Evolutionary conservation across 345 rosid species (phyloP).

Genomic region (Hirschfeldia incana): DNA sequence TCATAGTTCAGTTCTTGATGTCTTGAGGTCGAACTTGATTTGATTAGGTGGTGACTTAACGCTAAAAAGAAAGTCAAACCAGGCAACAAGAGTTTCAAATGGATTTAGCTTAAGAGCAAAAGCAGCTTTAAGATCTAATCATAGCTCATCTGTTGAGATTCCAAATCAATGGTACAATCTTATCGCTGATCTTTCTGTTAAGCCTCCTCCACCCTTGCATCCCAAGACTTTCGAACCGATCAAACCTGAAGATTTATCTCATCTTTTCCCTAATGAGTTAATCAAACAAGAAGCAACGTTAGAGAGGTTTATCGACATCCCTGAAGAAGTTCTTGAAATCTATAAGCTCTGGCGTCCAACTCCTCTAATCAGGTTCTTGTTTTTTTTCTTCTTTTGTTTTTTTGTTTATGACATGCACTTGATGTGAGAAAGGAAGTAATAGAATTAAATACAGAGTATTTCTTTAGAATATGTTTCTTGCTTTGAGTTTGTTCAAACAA

Average conservation of each 20-base stretch:
- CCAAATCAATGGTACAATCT: conserved; percentile 59
- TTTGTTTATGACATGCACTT: not conserved
- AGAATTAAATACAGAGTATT: not conserved
- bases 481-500: too few relatives aligned
- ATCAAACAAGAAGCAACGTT: conserved; percentile 76
- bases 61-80: not conserved
- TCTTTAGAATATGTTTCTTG: not conserved
- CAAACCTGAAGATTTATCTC: conserved; percentile 73
- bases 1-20: not conserved
- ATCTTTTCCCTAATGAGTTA: conserved; percentile 76
- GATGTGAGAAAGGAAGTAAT: not conserved
- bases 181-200: conserved; percentile 68
- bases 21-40: not conserved
- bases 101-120: conserved; percentile 48
- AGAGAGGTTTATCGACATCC: conserved; percentile 78
- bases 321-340: conserved; percentile 79
- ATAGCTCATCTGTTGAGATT: conserved; percentile 41
- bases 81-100: conserved; percentile 38
- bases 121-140: conserved; percentile 40
- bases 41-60: conserved; percentile 33
- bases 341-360: conserved; percentile 95
- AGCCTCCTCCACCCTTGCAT: conserved; percentile 84
- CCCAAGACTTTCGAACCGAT: conserved; percentile 75
- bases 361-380: conserved; percentile 74
- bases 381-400: not conserved